Percentiles rank a stretch among this genome's conserved stretches.
Evolutionary conservation across 1,284 basidiomycete species (phyloP).

Genomic region (Leccinum fuscescens): DNA sequence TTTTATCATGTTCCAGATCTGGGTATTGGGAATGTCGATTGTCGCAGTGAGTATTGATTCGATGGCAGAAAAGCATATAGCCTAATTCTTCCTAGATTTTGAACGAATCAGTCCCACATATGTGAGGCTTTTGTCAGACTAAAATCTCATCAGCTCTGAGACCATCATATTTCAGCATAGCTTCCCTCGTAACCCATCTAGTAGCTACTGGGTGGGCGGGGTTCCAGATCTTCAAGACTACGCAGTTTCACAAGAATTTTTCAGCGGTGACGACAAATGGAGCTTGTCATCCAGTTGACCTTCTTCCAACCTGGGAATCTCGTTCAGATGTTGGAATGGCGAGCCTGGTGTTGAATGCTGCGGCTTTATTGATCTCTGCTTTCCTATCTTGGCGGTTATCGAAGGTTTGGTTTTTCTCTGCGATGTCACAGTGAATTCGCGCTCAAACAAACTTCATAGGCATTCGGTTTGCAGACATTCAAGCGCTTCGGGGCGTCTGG

Average conservation of each 20-base stretch:
- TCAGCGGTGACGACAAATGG: constrained; percentile 57
- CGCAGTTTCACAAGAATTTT: constrained; percentile 57
- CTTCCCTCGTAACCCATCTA: constrained; percentile 68
- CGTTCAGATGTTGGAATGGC: constrained; percentile 59
- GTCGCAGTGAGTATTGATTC: constrained; percentile 48
- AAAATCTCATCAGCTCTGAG: not conserved
- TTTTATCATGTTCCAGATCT: constrained; percentile 75
- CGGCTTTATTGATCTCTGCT: constrained; percentile 56
- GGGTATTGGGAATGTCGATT: constrained; percentile 77
- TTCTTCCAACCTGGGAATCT: constrained; percentile 55
- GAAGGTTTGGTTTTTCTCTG: constrained; percentile 46
- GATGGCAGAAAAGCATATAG: not conserved
- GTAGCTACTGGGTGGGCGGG: constrained; percentile 69
- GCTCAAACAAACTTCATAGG: constrained; percentile 35
- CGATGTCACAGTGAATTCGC: not conserved
- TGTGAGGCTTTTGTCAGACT: constrained; percentile 34
- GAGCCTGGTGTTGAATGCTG: constrained; percentile 61
- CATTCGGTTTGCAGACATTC: constrained; percentile 82
- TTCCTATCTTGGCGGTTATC: constrained; percentile 72
- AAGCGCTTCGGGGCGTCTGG: constrained; percentile 78
- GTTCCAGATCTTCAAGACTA: constrained; percentile 61
- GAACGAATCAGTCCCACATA: constrained; percentile 81
- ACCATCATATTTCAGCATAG: constrained; percentile 37
- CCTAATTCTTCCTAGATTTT: constrained; percentile 39
- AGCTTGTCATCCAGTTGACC: constrained; percentile 53